Conservation (phyloP, 1,284 basidiomycete genomes). For the Trichosporon asahii region DNA sequence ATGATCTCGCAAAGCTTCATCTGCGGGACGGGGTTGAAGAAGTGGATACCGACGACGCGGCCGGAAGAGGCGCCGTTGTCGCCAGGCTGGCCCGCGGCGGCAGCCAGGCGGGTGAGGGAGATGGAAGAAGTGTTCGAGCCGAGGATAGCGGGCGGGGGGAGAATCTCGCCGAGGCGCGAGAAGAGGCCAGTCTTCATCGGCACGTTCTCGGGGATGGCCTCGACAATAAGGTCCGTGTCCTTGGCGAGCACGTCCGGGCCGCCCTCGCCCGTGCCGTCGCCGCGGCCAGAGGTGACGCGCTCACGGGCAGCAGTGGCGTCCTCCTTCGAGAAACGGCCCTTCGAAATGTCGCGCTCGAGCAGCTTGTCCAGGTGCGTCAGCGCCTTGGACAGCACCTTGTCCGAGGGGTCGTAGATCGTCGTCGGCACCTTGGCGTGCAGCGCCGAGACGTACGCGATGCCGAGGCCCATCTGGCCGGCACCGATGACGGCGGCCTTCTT, state of each 20-base stretch:
- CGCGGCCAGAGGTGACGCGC: constrained; percentile 60
- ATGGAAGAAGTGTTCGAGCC: constrained; percentile 94
- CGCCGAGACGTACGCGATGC: constrained; percentile 49
- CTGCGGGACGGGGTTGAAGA: constrained; percentile 92
- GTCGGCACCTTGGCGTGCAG: constrained; percentile 42
- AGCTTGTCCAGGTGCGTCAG: constrained; percentile 60
- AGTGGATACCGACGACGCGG: constrained; percentile 64
- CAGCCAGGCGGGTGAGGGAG: constrained; percentile 88
- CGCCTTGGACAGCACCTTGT: constrained; percentile 35
- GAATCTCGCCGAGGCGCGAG: constrained; percentile 62
- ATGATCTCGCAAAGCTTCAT: constrained; percentile 95
- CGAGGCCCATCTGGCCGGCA: constrained; percentile 50
- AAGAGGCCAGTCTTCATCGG: constrained; percentile 78
- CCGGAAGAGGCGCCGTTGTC: constrained; percentile 33
- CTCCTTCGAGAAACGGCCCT: constrained; percentile 67
- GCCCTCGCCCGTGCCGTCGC: constrained; percentile 29
- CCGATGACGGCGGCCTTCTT: constrained; percentile 44
- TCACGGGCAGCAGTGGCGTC: constrained; percentile 71
- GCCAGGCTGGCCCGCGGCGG: constrained; percentile 60
- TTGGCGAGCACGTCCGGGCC: constrained; percentile 55
- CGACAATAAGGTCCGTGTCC: constrained; percentile 84
- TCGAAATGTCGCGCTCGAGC: constrained; percentile 80
- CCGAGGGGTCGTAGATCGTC: constrained; percentile 43
- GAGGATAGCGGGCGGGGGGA: constrained; percentile 73
- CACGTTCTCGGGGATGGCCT: constrained; percentile 88